A percentile compares a stretch with the other conserved stretches of the same genome.
Evolutionary conservation across 352 stramenopile genomes (phyloP).

Genomic region (Phytophthora pistaciae): DNA sequence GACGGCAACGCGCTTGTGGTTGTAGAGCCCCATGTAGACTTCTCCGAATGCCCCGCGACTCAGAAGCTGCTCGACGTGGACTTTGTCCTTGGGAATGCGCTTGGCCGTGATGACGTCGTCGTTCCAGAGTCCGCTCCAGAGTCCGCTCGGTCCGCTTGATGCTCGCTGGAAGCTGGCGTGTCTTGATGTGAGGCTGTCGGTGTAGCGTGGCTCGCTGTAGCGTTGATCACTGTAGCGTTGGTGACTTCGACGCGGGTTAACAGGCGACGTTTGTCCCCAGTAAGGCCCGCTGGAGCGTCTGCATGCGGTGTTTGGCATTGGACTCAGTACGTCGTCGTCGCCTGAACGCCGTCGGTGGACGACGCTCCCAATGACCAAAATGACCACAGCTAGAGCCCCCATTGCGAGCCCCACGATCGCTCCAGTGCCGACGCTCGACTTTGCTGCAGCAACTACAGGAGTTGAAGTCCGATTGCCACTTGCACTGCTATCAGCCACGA

Average conservation of each 20-base stretch:
- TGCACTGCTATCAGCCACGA: not conserved
- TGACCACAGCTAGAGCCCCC: not conserved
- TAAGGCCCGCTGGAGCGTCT: conserved; percentile 4
- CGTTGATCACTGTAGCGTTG: conserved; percentile 1
- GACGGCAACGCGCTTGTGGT: conserved; percentile 30
- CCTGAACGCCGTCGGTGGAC: not conserved
- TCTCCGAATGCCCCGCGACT: conserved; percentile 37
- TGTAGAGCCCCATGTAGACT: conserved; percentile 44
- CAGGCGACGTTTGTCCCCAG: conserved; percentile 10
- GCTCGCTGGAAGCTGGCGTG: not conserved
- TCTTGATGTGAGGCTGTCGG: conserved; percentile 1
- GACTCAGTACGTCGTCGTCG: conserved; percentile 7
- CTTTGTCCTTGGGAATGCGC: conserved; percentile 33
- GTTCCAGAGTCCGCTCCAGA: conserved; percentile 28
- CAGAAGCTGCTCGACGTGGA: conserved; percentile 29
- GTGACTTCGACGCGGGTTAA: not conserved
- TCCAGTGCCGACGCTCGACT: not conserved
- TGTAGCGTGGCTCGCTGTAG: conserved; percentile 6
- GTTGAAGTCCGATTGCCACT: not conserved
- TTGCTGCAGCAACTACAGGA: not conserved
- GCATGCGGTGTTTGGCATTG: not conserved
- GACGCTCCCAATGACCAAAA: conserved; percentile 4
- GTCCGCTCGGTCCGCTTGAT: not conserved
- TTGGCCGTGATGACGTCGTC: conserved; percentile 37
- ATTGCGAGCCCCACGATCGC: conserved; percentile 2